phyloP scores from a whole-genome alignment of 306 rosid species.

The Trichosanthes cucumerina region DNA sequence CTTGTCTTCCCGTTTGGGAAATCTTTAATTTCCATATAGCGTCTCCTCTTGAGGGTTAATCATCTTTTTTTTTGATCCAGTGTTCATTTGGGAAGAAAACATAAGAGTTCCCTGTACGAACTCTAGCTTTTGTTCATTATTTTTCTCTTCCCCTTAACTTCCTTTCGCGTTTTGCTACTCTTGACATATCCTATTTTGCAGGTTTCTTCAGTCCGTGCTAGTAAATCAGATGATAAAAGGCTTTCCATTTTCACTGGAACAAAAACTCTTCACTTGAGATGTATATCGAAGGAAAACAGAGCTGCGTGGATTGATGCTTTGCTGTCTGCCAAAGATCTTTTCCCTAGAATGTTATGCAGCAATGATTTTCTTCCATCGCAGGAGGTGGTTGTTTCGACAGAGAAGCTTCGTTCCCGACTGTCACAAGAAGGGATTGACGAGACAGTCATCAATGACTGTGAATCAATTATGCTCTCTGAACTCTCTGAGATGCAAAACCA shows the following conservation, averaged over 20 bases:
- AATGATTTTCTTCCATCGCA: constrained; percentile 62
- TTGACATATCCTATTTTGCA: constrained; percentile 30
- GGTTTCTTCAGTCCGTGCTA: constrained; percentile 94
- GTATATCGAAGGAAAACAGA: constrained; percentile 76
- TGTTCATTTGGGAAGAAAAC: background rate
- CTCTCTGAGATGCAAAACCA: constrained; percentile 68
- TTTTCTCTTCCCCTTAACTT: constrained; percentile 4
- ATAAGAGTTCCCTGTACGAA: constrained; percentile 5
- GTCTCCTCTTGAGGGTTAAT: background rate
- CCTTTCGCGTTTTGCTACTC: constrained; percentile 17
- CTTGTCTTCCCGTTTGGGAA: background rate
- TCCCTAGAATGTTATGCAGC: constrained; percentile 66
- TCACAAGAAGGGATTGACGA: constrained; percentile 76
- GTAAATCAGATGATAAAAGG: constrained; percentile 95
- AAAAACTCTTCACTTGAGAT: constrained; percentile 83
- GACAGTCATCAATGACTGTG: constrained; percentile 61
- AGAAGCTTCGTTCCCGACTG: constrained; percentile 66
- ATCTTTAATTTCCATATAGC: background rate
- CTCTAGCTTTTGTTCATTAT: background rate
- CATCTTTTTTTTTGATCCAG: background rate
- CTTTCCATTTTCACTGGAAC: constrained; percentile 93
- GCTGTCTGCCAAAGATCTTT: constrained; percentile 83
- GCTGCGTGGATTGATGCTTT: constrained; percentile 84
- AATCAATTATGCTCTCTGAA: constrained; percentile 81
- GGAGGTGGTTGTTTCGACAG: constrained; percentile 81